phyloP scores from a whole-genome alignment of 2,329 filamentous ascomycete species.

The Claviceps humidiphila region DNA sequence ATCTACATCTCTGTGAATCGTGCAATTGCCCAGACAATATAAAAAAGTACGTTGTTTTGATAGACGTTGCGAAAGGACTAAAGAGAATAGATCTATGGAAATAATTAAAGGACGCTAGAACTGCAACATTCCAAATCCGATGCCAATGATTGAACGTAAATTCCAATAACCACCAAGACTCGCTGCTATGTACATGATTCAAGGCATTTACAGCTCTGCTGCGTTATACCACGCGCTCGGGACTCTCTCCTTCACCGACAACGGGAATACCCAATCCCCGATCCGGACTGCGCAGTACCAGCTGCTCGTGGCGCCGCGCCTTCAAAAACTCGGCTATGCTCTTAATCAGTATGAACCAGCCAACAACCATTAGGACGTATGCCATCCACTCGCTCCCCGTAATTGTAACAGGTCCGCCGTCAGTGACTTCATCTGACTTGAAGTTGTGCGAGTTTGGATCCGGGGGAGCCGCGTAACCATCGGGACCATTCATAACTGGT shows the following conservation, averaged over 20 bases:
- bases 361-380: constrained; percentile 89
- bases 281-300: constrained; percentile 87
- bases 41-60: no score
- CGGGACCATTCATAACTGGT: constrained; percentile 34
- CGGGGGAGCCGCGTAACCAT: constrained; percentile 55
- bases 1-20: no score
- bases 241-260: constrained; percentile 71
- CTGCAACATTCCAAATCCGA: background rate
- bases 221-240: constrained; percentile 59
- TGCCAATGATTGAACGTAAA: background rate
- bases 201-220: no score
- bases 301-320: constrained; percentile 78
- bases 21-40: no score
- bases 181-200: background rate
- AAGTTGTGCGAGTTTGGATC: constrained; percentile 90
- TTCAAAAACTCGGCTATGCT: constrained; percentile 83
- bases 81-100: background rate
- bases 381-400: constrained; percentile 76
- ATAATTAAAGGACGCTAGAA: background rate
- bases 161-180: background rate
- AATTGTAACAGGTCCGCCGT: constrained; percentile 40
- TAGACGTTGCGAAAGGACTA: background rate
- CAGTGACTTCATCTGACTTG: constrained; percentile 54
- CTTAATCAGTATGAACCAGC: constrained; percentile 94
- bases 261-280: constrained; percentile 73